phyloP scores from a whole-genome alignment of 2,329 filamentous ascomycete species.

The Emergomyces pasteurianus region DNA sequence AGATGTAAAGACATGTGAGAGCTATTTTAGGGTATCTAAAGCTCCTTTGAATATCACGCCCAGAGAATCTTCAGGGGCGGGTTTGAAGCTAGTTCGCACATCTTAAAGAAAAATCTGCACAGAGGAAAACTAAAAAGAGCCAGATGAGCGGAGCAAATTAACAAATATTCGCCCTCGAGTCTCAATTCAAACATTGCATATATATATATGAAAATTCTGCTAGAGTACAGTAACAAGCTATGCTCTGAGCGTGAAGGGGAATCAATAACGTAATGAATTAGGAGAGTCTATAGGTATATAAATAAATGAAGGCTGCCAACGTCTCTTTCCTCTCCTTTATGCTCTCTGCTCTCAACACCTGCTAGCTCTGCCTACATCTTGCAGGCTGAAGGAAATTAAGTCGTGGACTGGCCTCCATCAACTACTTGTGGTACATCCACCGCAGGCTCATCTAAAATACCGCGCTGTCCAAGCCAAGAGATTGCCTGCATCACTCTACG shows the following conservation, averaged over 20 bases:
- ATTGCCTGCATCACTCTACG: conserved; percentile 32
- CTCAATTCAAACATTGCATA: no score
- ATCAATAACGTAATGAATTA: background rate
- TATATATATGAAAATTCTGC: no score
- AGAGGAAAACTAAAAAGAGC: no score
- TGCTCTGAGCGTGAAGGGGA: background rate
- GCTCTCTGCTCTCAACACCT: background rate
- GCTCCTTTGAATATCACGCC: no score
- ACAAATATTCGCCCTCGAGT: no score
- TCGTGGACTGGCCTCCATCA: background rate
- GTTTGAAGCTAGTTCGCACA: no score
- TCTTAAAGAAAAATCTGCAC: no score
- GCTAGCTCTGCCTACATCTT: background rate
- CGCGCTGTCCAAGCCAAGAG: conserved; percentile 30
- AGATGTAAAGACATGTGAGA: no score
- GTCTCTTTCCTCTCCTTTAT: background rate
- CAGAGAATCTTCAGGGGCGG: no score
- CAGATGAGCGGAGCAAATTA: background rate
- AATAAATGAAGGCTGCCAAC: background rate
- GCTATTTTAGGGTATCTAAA: no score
- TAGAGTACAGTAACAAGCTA: background rate
- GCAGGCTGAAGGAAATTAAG: background rate
- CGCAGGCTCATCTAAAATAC: conserved; percentile 23
- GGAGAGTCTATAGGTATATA: background rate
- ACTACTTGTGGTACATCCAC: conserved; percentile 4